Evolutionary conservation across 805 yeast genomes (phyloP).

Genomic region (Saturnispora sekii): DNA sequence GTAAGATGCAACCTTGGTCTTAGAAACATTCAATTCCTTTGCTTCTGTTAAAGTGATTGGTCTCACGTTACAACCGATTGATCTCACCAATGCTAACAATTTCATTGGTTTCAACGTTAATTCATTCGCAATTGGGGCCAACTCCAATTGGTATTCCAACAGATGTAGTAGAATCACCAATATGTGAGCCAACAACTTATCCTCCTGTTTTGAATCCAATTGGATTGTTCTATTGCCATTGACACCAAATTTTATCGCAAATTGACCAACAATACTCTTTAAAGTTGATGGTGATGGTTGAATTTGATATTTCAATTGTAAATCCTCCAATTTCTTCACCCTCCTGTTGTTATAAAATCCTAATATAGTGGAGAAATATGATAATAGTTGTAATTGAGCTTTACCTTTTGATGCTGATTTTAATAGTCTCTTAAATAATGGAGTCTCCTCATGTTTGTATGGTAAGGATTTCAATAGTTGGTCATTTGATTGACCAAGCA

Average conservation of each 20-base stretch:
- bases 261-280: conserved; percentile 62
- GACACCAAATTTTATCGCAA: conserved; percentile 38
- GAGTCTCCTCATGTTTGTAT: conserved; percentile 27
- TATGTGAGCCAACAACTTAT: conserved; percentile 72
- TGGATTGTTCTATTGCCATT: conserved; percentile 42
- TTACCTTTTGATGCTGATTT: conserved; percentile 32
- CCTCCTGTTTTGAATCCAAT: conserved; percentile 84
- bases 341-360: conserved; percentile 75
- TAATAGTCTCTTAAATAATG: conserved; percentile 4
- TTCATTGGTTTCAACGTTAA: conserved; percentile 71
- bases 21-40: conserved; percentile 60
- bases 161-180: conserved; percentile 66
- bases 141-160: conserved; percentile 63
- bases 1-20: conserved; percentile 41
- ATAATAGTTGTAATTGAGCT: conserved; percentile 58
- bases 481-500: conserved; percentile 35
- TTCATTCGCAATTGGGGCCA: conserved; percentile 78
- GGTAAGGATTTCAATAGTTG: conserved; percentile 54
- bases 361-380: conserved; percentile 68
- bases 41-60: conserved; percentile 65
- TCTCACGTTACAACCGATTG: conserved; percentile 75
- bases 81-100: conserved; percentile 57
- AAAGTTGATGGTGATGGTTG: conserved; percentile 73
- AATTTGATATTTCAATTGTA: conserved; percentile 51
- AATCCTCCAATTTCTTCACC: conserved; percentile 44